Evolutionary conservation across 345 rosid genomes (phyloP).

Genomic region (Eutrema yunnanense): DNA sequence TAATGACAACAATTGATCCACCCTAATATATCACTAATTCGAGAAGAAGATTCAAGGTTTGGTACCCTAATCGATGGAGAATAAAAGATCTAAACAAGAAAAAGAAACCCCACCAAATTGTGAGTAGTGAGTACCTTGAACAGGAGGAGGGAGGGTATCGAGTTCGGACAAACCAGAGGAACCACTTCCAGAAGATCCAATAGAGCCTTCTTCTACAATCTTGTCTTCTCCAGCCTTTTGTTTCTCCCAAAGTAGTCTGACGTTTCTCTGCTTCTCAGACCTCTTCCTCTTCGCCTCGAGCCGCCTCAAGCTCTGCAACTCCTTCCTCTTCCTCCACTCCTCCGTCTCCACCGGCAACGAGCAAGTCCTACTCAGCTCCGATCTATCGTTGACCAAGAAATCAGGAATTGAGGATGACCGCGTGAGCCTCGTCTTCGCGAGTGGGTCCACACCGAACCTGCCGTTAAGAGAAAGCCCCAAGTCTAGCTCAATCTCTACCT

Average conservation of each 20-base stretch:
- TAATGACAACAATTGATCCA: background rate
- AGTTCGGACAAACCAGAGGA: slow-evolving; percentile 52
- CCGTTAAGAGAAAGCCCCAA: slow-evolving; percentile 78
- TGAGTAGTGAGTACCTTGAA: slow-evolving; percentile 46
- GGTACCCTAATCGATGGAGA: background rate
- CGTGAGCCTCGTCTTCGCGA: slow-evolving; percentile 34
- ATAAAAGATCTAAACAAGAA: background rate
- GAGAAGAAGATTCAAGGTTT: background rate
- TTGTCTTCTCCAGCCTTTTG: slow-evolving; percentile 25
- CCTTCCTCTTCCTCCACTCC: slow-evolving; percentile 76
- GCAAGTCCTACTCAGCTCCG: slow-evolving; percentile 47
- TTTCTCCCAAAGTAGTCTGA: slow-evolving; percentile 28
- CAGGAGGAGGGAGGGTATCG: slow-evolving; percentile 34
- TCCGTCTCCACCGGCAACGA: slow-evolving; percentile 61
- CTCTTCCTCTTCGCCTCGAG: slow-evolving; percentile 78
- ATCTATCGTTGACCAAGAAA: slow-evolving; percentile 36
- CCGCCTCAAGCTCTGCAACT: slow-evolving; percentile 56
- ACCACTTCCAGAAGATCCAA: slow-evolving; percentile 61
- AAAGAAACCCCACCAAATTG: background rate
- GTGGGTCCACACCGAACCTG: slow-evolving; percentile 74
- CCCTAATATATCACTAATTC: background rate
- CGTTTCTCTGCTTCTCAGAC: slow-evolving; percentile 59
- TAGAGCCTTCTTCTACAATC: slow-evolving; percentile 35
- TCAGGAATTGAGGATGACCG: slow-evolving; percentile 64
- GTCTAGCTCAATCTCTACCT: slow-evolving; percentile 62